Percentiles rank a stretch among this genome's conserved stretches.
phyloP scores from a whole-genome alignment of 768 basidiomycete genomes.

The Omphalotus guepiniiformis region DNA sequence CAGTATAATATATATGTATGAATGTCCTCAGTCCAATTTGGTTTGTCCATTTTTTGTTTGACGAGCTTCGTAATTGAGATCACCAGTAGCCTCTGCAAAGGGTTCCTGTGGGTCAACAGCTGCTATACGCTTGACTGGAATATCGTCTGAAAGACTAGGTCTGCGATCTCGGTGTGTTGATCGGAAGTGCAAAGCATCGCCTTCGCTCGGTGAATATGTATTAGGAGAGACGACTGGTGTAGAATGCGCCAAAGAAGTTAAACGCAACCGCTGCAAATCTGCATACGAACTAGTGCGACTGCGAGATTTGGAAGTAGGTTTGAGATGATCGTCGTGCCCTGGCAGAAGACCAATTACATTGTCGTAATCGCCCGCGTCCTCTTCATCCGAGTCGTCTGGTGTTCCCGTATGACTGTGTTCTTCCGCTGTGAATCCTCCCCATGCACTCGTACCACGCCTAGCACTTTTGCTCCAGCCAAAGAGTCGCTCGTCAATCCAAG shows the following conservation, averaged over 20 bases:
- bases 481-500: slow-evolving; percentile 90
- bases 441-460: slow-evolving; percentile 78
- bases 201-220: slow-evolving; percentile 20
- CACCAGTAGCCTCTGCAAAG: slow-evolving; percentile 62
- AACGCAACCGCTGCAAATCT: slow-evolving; percentile 69
- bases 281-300: slow-evolving; percentile 75
- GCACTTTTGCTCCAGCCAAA: slow-evolving; percentile 89
- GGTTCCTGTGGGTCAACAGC: slow-evolving; percentile 50
- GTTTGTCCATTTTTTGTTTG: slow-evolving; percentile 22
- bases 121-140: slow-evolving; percentile 62
- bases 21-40: neutral
- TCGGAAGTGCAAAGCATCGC: slow-evolving; percentile 34
- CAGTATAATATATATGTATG: neutral
- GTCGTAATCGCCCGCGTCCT: slow-evolving; percentile 89
- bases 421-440: slow-evolving; percentile 57
- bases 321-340: slow-evolving; percentile 39
- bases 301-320: slow-evolving; percentile 36
- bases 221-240: neutral
- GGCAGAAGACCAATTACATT: slow-evolving; percentile 72
- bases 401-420: slow-evolving; percentile 62
- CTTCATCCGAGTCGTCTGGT: slow-evolving; percentile 79
- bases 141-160: slow-evolving; percentile 59
- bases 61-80: slow-evolving; percentile 61
- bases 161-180: slow-evolving; percentile 48
- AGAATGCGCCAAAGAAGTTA: slow-evolving; percentile 21